These are phyloP conservation scores for Podaxis rugospora DNA, from an alignment of 768 basidiomycete genomes.

Conservation along the genomic window DNA sequence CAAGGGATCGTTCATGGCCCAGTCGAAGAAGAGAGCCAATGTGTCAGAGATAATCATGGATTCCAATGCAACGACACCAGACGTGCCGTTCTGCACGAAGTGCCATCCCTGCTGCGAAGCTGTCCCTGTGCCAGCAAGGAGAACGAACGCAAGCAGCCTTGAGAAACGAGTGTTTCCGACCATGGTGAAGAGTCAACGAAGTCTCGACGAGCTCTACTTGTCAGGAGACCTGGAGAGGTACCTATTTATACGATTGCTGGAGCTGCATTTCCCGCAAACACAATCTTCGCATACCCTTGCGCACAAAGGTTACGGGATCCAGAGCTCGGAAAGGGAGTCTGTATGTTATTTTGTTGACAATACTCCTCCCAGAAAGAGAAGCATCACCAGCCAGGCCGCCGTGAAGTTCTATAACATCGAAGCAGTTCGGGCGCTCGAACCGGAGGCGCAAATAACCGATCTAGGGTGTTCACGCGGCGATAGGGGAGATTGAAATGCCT, in stretches of 20 bases:
- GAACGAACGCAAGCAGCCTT: not conserved
- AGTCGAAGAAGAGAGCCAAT: conserved; percentile 25
- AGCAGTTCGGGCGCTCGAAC: no score
- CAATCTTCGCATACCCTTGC: no score
- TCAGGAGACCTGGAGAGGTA: not conserved
- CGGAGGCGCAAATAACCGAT: no score
- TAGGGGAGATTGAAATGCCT: no score
- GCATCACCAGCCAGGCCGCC: no score
- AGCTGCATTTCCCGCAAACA: no score
- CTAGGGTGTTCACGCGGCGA: no score
- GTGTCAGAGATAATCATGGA: conserved; percentile 26
- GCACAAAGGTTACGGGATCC: no score
- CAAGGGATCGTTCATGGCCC: conserved; percentile 33
- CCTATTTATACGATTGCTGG: not conserved
- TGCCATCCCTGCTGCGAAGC: conserved; percentile 19
- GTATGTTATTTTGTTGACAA: no score
- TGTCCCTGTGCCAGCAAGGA: not conserved
- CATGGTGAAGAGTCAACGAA: not conserved
- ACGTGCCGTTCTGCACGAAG: conserved; percentile 25
- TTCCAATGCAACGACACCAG: conserved; percentile 25
- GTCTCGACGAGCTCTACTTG: not conserved
- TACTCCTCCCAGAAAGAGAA: no score
- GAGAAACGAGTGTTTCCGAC: not conserved
- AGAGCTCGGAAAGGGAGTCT: no score
- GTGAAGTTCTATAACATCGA: no score